phyloP scores from a whole-genome alignment of 2,329 filamentous ascomycete species.

The Fusarium marasasianum region DNA sequence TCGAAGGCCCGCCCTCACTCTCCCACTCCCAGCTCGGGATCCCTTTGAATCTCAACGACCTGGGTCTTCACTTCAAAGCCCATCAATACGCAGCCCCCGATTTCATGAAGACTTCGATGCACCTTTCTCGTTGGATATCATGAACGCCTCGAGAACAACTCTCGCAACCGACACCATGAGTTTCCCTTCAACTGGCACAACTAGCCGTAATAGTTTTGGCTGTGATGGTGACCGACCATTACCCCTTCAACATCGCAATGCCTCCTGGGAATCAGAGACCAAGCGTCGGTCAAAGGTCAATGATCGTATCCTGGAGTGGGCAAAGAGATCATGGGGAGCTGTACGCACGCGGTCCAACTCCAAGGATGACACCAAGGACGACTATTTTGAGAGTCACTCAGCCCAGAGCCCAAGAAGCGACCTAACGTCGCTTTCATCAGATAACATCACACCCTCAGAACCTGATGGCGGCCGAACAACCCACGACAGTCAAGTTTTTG shows the following conservation, averaged over 20 bases:
- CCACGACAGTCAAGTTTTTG: slow-evolving; percentile 16
- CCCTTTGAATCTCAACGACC: slow-evolving; percentile 34
- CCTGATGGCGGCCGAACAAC: slow-evolving; percentile 13
- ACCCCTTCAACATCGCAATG: slow-evolving; percentile 38
- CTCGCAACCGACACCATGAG: slow-evolving; percentile 41
- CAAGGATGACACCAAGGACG: slow-evolving; percentile 36
- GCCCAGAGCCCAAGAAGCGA: slow-evolving; percentile 31
- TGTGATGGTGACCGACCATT: slow-evolving; percentile 34
- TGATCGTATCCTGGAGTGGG: slow-evolving; percentile 48
- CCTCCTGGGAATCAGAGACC: slow-evolving; percentile 43
- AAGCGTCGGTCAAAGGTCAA: slow-evolving; percentile 46
- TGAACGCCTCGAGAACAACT: slow-evolving; percentile 46
- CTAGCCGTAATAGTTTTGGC: slow-evolving; percentile 42
- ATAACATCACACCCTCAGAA: slow-evolving; percentile 27
- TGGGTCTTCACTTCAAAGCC: slow-evolving; percentile 30
- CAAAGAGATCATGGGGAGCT: slow-evolving; percentile 45
- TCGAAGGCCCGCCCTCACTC: slow-evolving; percentile 40
- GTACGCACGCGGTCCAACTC: slow-evolving; percentile 39
- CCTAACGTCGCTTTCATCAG: slow-evolving; percentile 25
- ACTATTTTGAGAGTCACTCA: slow-evolving; percentile 32
- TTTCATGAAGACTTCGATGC: slow-evolving; percentile 53
- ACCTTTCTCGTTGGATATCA: slow-evolving; percentile 49
- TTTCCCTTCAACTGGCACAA: slow-evolving; percentile 37
- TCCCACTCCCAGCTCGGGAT: slow-evolving; percentile 41
- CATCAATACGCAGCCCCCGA: slow-evolving; percentile 44